These are phyloP conservation scores for Actinomucor elegans DNA, from an alignment of 371 early-diverging fungal species.

Conservation along the genomic window DNA sequence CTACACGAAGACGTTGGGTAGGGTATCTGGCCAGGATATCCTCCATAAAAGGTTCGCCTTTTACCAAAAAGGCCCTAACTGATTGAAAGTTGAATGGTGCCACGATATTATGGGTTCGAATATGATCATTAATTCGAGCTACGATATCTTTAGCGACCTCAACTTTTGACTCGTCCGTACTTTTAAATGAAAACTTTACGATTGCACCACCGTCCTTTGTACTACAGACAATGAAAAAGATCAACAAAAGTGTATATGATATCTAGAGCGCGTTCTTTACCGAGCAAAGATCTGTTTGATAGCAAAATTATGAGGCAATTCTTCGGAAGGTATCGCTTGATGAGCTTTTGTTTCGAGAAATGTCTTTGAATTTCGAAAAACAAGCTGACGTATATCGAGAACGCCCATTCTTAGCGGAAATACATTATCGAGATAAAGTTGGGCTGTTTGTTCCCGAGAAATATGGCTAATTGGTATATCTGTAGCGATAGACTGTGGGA, in stretches of 20 bases:
- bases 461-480: background rate
- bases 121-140: slow-evolving; percentile 27
- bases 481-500: background rate
- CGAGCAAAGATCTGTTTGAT: slow-evolving; percentile 37
- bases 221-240: slow-evolving; percentile 15
- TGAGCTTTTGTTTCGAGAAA: slow-evolving; percentile 33
- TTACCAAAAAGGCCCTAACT: slow-evolving; percentile 63
- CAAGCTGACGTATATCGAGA: slow-evolving; percentile 41
- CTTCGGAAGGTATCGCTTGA: slow-evolving; percentile 29
- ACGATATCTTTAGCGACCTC: slow-evolving; percentile 35
- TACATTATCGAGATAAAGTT: slow-evolving; percentile 46
- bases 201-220: slow-evolving; percentile 54
- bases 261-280: slow-evolving; percentile 17
- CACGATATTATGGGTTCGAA: slow-evolving; percentile 39
- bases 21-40: slow-evolving; percentile 84
- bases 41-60: slow-evolving; percentile 86
- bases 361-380: slow-evolving; percentile 32
- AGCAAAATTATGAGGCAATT: slow-evolving; percentile 31
- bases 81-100: slow-evolving; percentile 66
- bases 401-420: slow-evolving; percentile 41
- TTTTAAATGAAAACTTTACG: slow-evolving; percentile 38
- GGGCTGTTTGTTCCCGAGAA: slow-evolving; percentile 29
- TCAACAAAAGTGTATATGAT: background rate
- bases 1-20: slow-evolving; percentile 61
- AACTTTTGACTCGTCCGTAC: slow-evolving; percentile 23